These are phyloP conservation scores for Pseudogymnoascus sp. DNA, from an alignment of 2,329 filamentous ascomycete species.

Conservation along the genomic window DNA sequence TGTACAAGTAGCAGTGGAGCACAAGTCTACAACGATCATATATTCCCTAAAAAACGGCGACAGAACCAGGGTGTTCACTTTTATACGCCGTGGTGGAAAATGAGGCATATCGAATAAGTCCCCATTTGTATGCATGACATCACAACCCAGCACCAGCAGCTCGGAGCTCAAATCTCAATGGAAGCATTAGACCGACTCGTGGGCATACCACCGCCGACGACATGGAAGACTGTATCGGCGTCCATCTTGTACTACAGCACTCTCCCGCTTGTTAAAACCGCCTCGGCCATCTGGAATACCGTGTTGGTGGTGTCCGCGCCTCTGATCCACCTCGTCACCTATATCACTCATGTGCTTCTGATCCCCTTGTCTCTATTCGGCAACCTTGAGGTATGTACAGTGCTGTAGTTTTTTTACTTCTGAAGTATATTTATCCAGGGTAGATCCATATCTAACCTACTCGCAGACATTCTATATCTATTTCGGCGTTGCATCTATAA, in stretches of 20 bases:
- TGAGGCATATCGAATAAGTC: background rate
- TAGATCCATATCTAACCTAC: slow-evolving; percentile 5
- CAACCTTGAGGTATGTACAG: slow-evolving; percentile 46
- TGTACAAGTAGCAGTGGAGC: background rate
- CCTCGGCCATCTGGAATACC: slow-evolving; percentile 27
- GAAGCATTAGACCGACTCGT: slow-evolving; percentile 14
- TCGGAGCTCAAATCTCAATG: slow-evolving; percentile 20
- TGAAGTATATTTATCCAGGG: too few relatives aligned
- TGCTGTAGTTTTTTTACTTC: too few relatives aligned
- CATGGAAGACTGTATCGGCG: slow-evolving; percentile 24
- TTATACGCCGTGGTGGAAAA: background rate
- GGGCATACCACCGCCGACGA: slow-evolving; percentile 27
- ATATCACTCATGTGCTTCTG: slow-evolving; percentile 34
- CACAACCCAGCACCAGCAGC: background rate
- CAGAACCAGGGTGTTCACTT: background rate
- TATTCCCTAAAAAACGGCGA: background rate
- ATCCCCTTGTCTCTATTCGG: slow-evolving; percentile 45
- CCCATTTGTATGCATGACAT: background rate
- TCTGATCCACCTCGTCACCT: slow-evolving; percentile 40
- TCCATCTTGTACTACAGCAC: slow-evolving; percentile 30
- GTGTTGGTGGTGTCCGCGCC: slow-evolving; percentile 27
- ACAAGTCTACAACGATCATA: background rate
- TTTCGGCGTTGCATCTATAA: slow-evolving; percentile 57
- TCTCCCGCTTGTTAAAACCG: slow-evolving; percentile 33
- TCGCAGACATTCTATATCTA: slow-evolving; percentile 38